Evolutionary conservation across 2,329 filamentous ascomycete genomes (phyloP).

Genomic region (Pleoardoris graminearum): DNA sequence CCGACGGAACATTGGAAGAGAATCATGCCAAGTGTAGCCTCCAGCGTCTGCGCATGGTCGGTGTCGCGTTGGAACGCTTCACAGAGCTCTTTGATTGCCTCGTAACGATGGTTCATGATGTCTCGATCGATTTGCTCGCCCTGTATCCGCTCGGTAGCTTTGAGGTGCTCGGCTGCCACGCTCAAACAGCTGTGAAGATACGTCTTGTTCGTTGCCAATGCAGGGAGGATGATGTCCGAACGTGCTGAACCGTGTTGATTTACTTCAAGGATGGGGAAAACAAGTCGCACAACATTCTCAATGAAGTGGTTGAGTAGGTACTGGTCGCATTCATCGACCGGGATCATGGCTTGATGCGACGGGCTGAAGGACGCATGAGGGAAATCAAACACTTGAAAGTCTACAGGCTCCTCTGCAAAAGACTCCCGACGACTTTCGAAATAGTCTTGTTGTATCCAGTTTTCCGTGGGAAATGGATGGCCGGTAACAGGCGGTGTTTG

Average conservation of each 20-base stretch:
- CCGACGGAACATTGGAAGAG: slow-evolving; percentile 95
- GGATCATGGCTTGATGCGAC: slow-evolving; percentile 71
- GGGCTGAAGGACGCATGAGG: slow-evolving; percentile 65
- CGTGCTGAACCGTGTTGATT: slow-evolving; percentile 84
- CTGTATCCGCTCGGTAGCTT: slow-evolving; percentile 69
- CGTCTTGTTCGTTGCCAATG: slow-evolving; percentile 86
- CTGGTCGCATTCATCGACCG: slow-evolving; percentile 86
- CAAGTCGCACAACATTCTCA: slow-evolving; percentile 79
- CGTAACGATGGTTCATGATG: slow-evolving; percentile 88
- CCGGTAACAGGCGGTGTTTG: slow-evolving; percentile 75
- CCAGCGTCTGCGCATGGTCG: slow-evolving; percentile 84
- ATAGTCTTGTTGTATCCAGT: slow-evolving; percentile 73
- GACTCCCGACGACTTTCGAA: slow-evolving; percentile 71
- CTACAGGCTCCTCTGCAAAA: slow-evolving; percentile 58
- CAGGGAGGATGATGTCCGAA: slow-evolving; percentile 81
- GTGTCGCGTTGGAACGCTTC: slow-evolving; percentile 78
- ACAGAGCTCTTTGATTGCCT: slow-evolving; percentile 83
- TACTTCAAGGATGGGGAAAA: slow-evolving; percentile 90
- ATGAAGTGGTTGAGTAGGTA: slow-evolving; percentile 89
- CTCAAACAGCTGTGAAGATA: slow-evolving; percentile 96
- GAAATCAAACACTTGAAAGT: slow-evolving; percentile 84
- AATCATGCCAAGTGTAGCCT: slow-evolving; percentile 91
- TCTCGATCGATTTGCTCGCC: slow-evolving; percentile 81
- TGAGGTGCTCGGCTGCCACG: slow-evolving; percentile 89
- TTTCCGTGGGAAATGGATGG: slow-evolving; percentile 66